Percentiles rank a stretch among this genome's conserved stretches.
phyloP scores from a whole-genome alignment of 306 rosid genomes.

The Luffa aegyptiaca region DNA sequence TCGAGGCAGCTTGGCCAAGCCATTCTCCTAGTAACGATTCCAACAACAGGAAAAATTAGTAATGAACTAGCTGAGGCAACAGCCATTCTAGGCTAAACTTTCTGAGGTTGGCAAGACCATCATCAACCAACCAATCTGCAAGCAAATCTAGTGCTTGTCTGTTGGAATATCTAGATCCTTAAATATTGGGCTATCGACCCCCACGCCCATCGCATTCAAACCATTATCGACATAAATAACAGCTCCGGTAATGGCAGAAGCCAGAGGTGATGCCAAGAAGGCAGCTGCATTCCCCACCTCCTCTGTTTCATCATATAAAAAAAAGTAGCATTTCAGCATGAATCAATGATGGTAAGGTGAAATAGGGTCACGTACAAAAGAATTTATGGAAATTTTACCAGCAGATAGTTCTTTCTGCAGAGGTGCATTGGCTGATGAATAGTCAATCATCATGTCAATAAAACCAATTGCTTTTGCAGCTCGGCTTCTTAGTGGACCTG shows the following conservation, averaged over 20 bases:
- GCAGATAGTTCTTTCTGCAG: constrained; percentile 77
- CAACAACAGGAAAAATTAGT: background rate
- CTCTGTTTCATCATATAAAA: constrained; percentile 37
- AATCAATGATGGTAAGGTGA: background rate
- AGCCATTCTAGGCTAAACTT: background rate
- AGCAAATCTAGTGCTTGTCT: constrained; percentile 23
- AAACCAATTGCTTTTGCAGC: constrained; percentile 95
- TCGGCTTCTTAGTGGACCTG: constrained; percentile 94
- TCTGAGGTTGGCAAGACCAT: background rate
- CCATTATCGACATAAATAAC: constrained; percentile 82
- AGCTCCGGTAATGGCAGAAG: constrained; percentile 89
- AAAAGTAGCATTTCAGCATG: background rate
- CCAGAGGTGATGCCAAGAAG: constrained; percentile 75
- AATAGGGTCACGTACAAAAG: background rate
- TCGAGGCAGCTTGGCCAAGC: constrained; percentile 3
- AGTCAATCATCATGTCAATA: constrained; percentile 92
- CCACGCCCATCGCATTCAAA: constrained; percentile 89
- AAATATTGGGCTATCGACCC: constrained; percentile 66
- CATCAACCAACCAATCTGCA: background rate
- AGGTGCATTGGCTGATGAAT: constrained; percentile 76
- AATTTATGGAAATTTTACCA: constrained; percentile 27
- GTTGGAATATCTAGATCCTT: constrained; percentile 39
- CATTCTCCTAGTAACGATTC: background rate
- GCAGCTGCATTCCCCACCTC: constrained; percentile 90
- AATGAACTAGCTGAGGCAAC: background rate